Evolutionary conservation across 371 early-diverging fungal genomes (phyloP).

Genomic region (Apophysomyces elegans): DNA sequence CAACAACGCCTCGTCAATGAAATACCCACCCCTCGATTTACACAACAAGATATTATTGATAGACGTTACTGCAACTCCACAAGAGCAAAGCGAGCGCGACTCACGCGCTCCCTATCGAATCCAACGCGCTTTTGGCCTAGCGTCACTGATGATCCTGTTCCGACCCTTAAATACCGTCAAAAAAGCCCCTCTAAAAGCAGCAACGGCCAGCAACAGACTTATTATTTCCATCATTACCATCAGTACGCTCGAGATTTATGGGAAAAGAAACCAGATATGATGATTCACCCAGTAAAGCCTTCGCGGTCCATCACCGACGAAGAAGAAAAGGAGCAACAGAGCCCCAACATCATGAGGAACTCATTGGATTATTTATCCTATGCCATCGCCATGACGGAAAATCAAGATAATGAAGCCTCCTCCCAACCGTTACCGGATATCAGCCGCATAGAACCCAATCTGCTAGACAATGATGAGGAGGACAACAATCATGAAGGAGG

Average conservation of each 20-base stretch:
- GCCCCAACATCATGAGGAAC: conserved; percentile 14
- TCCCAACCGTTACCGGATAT: conserved; percentile 38
- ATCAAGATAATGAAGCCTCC: conserved; percentile 9
- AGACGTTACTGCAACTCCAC: conserved; percentile 18
- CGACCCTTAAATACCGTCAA: not conserved
- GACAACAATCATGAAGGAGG: not conserved
- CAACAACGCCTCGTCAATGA: conserved; percentile 32
- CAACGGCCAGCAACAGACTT: not conserved
- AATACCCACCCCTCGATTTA: conserved; percentile 46
- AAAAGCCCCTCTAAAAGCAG: not conserved
- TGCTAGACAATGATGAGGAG: conserved; percentile 24
- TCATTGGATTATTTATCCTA: conserved; percentile 41
- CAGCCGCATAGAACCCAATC: conserved; percentile 26
- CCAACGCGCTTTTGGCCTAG: conserved; percentile 16
- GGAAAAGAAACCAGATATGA: not conserved
- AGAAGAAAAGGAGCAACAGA: not conserved
- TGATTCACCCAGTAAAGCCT: not conserved
- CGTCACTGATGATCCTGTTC: too few relatives aligned
- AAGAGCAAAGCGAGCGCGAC: conserved; percentile 19
- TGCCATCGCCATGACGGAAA: conserved; percentile 46
- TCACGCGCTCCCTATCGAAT: conserved; percentile 29
- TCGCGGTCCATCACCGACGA: conserved; percentile 7
- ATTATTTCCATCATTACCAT: conserved; percentile 10
- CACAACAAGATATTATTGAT: conserved; percentile 46
- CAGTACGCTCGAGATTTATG: conserved; percentile 4